Base-by-base conservation (phyloP, 805 yeast species). In the Zygosaccharomyces kombuchaensis region DNA sequence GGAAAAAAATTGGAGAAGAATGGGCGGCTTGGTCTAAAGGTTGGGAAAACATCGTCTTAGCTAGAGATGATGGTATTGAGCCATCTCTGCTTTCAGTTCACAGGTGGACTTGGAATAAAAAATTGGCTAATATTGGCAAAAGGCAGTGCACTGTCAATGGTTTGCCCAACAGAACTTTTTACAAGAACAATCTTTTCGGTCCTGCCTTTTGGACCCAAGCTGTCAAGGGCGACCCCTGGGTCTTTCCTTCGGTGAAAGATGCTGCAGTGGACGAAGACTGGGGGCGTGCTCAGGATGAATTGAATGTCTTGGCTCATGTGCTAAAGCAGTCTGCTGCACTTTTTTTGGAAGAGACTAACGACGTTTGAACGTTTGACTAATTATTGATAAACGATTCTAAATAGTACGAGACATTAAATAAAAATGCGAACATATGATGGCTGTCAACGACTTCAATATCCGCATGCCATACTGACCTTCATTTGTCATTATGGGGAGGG, bases 31-130 rank as follows among this genome's bases (percentile, higher is more conserved):
- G 89, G 81, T 60, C 65, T 2, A 65, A 67, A 17, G 78, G 82
- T 6, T 90, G 96, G 96, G 61, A 65, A 17, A 75, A 76, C 26
- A 66, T 78, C 16, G 76, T 77, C 2, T 54, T 65, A 30, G 62
- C 65, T 10, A 71, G 73, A 26, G 76, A 73, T 40, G 69, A 75
- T 4, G 90, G 84, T 2, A 57, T 80, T 3, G 95, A 90, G 60
- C 89, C 95, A 1, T 78, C 88, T 1, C 60, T 84, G 45, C 67
- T 87, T 32, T 75, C 90, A 0, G 80, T 82, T 37, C 81, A 78
- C 51, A 72, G 98, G 56, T 78, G 87, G 83, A 79, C 78, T 46
- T 85, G 93, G 87, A 90, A 90, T 63, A 74, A 79, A n/a, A 78
- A 79, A 49, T 65, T 87, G 56, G 63, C 77, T 3, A 62, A 67